Base-by-base conservation (phyloP, 2,329 filamentous ascomycete genomes). In the Clonostachys chloroleuca region DNA sequence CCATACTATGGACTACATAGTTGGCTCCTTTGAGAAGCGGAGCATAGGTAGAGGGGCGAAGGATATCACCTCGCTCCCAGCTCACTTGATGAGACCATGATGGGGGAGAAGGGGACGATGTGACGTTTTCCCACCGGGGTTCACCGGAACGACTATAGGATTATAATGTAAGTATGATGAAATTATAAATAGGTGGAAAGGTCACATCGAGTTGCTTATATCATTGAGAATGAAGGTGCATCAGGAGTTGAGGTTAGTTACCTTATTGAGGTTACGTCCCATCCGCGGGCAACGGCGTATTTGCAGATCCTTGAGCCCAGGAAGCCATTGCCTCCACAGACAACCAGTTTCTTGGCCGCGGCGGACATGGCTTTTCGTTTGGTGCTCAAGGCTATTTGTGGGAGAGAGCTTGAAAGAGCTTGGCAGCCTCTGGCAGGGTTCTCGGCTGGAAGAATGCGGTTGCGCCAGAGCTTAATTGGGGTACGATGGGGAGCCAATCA, bases 261-360 rank as follows among this genome's bases (percentile, higher is more conserved):
- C 90, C 91, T 95, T 59, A 99, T 84, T 6, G 92, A 96, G 18
- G 84, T 92, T 43, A 97, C 92, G 48, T 91, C 81, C 92, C 92
- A 97, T 47, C 91, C 90, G 62, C 91, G 78, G 42, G 84, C 80
- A 44, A 90, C 84, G 41, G 90, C 94, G 46, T 88, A 86, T 73
- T 90, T 94, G 74, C 94, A 97, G 70, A 99, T 96, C 47, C 92
- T 81, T 20, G 77, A 79, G 68, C 90, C 90, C 24, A 99, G 70
- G 64, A 97, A 99, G 34, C 94, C 92, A 67, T 89, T 96, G 50
- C 92, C 92, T 56, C 94, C 94, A 55, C 89, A 95, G 47, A 99
- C 91, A 40, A 97, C 84, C 40, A 99, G 75, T 68, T 83, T 86
- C 71, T 91, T 96, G 54, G 78, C 76, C 54, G 78, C 73, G 46